Base-by-base conservation (phyloP, 257 asterid species). In the Forsythia suspensa region DNA sequence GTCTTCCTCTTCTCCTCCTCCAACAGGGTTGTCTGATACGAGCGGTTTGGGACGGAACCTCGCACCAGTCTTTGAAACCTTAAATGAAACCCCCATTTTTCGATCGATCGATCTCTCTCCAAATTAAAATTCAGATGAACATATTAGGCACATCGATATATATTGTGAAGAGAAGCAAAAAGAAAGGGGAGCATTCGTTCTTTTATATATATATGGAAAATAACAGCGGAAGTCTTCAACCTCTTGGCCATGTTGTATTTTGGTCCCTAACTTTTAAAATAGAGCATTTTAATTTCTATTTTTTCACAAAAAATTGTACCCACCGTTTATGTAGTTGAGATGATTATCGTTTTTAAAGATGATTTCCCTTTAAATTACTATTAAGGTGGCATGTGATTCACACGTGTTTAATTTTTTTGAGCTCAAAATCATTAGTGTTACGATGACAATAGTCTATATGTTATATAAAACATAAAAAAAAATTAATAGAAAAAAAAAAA, bases 81-180 rank as follows among this genome's bases (percentile, higher is more conserved):
- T 90, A 71, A 96, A 96, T n/a, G 99, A 96, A 83, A 96, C 65
- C 86, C 97, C 99, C 99, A 96, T 95, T 65, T 12, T 52, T 52
- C 36, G 67, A 73, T 48, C 24, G 24, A 46, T 63, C 20, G 77
- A 73, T 24, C 39, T 10, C 39, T 10, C 70, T 63, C 16, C 4
- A 2, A 63, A 7, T 7, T 1, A 24, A 24, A 63, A 24, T 21
- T 21, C 15, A 21, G 70, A 63, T 6, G 13, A 63, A 24, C 38
- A 34, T 59, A 18, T n/a, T 39, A 48, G 21, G 75, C 24, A 38
- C 12, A 72, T 6, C 46, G 57, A 46, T 46, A 5, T 46, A 40
- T 70, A 40, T 4, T 41, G 12, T 20, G 24, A 40, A 40, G n/a
- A 70, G 55, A 16, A 70, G 13, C 34, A 15, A 40, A 34, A 13